These are phyloP conservation scores for Ustilago loliicola DNA, from an alignment of 1,284 basidiomycete species.

Conservation along the genomic window DNA sequence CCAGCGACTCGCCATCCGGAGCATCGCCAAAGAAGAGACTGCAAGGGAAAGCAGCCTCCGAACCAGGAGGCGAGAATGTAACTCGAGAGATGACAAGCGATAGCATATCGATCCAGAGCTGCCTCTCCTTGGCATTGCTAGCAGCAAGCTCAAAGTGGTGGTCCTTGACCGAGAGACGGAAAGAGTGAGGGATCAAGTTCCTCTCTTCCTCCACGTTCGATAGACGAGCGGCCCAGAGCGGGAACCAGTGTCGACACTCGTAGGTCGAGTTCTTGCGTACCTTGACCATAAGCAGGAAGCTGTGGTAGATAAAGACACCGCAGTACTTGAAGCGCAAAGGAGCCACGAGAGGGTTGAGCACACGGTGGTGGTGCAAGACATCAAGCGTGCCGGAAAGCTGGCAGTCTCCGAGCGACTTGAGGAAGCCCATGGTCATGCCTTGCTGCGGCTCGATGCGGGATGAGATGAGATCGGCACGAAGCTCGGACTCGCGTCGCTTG, in stretches of 20 bases:
- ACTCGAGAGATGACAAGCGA: constrained; percentile 51
- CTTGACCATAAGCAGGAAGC: constrained; percentile 66
- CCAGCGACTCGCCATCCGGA: constrained; percentile 25
- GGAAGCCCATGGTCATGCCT: constrained; percentile 47
- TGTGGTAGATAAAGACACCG: constrained; percentile 63
- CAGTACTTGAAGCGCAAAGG: constrained; percentile 69
- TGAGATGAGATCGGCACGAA: constrained; percentile 62
- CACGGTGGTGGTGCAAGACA: constrained; percentile 65
- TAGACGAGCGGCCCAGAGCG: constrained; percentile 60
- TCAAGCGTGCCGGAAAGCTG: constrained; percentile 66
- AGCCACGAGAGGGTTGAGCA: constrained; percentile 54
- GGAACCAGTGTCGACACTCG: constrained; percentile 67
- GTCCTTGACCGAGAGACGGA: constrained; percentile 60
- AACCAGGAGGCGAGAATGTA: constrained; percentile 45
- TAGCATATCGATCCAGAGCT: constrained; percentile 64
- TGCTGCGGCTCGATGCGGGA: constrained; percentile 62
- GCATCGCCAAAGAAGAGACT: constrained; percentile 54
- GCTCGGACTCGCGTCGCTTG: constrained; percentile 58
- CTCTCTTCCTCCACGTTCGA: constrained; percentile 48
- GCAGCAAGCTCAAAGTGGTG: constrained; percentile 69
- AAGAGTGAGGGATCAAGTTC: constrained; percentile 60
- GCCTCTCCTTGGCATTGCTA: constrained; percentile 59
- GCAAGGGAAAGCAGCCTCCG: constrained; percentile 56
- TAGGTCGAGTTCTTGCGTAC: constrained; percentile 64
- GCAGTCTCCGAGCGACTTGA: constrained; percentile 62